phyloP scores from a whole-genome alignment of 164 flowering plant genomes.

The Echeveria elegans region DNA sequence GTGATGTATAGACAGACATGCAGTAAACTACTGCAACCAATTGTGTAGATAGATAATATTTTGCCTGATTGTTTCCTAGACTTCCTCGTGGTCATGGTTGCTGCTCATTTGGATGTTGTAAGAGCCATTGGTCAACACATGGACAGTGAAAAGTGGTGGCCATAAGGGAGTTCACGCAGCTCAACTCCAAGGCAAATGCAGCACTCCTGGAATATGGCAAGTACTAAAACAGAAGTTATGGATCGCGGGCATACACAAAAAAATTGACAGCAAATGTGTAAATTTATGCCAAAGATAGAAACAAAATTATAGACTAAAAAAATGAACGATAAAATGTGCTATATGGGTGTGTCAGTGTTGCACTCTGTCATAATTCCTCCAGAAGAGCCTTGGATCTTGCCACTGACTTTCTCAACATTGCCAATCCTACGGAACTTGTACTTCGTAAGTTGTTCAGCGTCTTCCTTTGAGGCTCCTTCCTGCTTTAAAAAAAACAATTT shows the following conservation, averaged over 20 bases:
- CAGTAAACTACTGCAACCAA: no score
- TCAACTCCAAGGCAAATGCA: no score
- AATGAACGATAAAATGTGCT: slow-evolving; percentile 29
- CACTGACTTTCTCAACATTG: slow-evolving; percentile 22
- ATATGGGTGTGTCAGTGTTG: slow-evolving; percentile 30
- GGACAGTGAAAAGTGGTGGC: no score
- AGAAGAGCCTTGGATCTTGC: slow-evolving; percentile 21
- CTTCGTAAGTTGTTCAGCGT: slow-evolving; percentile 36
- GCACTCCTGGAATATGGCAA: no score
- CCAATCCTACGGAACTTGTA: slow-evolving; percentile 27
- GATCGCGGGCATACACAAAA: background rate
- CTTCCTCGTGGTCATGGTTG: no score
- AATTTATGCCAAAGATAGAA: background rate
- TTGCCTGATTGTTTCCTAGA: no score
- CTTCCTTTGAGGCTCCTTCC: slow-evolving; percentile 55
- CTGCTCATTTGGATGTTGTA: no score
- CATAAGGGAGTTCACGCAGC: no score
- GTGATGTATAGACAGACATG: no score
- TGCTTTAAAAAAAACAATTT: slow-evolving; percentile 13
- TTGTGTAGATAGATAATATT: no score
- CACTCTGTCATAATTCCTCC: slow-evolving; percentile 47
- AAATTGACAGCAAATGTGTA: background rate
- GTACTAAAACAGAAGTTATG: no score
- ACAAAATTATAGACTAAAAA: slow-evolving; percentile 27
- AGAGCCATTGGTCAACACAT: no score